Base-by-base conservation (phyloP, 495 filamentous ascomycete species). In the Aspergillus affinis region DNA sequence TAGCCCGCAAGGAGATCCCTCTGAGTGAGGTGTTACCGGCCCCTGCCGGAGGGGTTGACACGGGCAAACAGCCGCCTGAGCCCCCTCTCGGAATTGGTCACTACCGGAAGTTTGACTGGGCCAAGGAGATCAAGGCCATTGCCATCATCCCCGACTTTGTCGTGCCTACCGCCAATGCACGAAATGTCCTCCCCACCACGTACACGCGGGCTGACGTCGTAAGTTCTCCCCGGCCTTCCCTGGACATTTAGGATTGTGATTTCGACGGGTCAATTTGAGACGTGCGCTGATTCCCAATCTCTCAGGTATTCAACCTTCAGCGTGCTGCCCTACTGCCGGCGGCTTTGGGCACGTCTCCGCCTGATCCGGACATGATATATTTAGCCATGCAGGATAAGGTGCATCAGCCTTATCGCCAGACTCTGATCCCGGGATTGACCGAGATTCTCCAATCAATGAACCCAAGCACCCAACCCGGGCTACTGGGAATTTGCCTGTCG, bases 311-410 rank as follows among this genome's bases (percentile, higher is more conserved):
- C 82, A 98, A 98, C 75, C 79, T 96, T 57, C 94, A 97, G 71
- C 84, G 94, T 58, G 88, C 93, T 69, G 91, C 93, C 17, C 78
- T 98, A 21, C 86, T 98, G 12, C 90, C 93, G 13, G 86, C 88
- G 5, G 92, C 92, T 2, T 78, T 98, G 61, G 92, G 92, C 49
- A 83, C 88, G 61, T 91, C 88, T 17, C 94, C 94, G 7, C 93
- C 92, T n/a, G 88, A 97, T 68, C 85, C 93, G 45, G 88, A 92
- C 61, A 87, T 92, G 73, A 98, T 98, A 70, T 96, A 91, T 78
- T 82, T 92, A 27, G 93, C 91, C 27, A 98, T 98, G 94, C 92
- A 96, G 75, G 94, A 98, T 77, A 94, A 91, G 72, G 81, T 98
- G 45, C 94, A 98, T 73, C 94, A 98, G 72, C 93, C 90, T 10